Base-by-base conservation (phyloP, 495 filamentous ascomycete genomes). In the Talaromyces stipitatus region DNA sequence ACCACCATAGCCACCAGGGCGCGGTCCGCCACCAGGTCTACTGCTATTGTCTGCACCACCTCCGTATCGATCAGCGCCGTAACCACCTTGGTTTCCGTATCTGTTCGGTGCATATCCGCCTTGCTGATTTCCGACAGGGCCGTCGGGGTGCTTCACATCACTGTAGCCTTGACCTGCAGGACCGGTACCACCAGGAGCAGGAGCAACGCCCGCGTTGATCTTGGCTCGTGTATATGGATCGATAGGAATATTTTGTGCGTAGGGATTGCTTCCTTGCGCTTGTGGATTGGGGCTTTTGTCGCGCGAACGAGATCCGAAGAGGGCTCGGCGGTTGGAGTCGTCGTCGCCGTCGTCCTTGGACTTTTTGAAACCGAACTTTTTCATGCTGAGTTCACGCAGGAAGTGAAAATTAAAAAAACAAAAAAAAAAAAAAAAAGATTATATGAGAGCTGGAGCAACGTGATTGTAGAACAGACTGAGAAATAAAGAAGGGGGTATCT, bases 1-100 rank as follows among this genome's bases (percentile, higher is more conserved):
- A 24, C 86, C 86, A 46, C 89, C 89, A 62, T 92, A 92, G 48
- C 88, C 88, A 58, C 87, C 85, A 52, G 79, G 70, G 32, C 72
- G 72, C 27, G 78, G 72, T 45, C 70, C 50, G 16, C 61, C 57
- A 54, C 59, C 54, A 48, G 45, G 27, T 62, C 57, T 16, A 61
- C 59, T 38, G 61, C 64, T 2, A 43, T 36, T 54, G 54, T 67
- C 62, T 64, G 60, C 63, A 53, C 70, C 68, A 53, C 64, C 72
- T 46, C 82, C 80, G 58, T 85, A 91, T 65, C 82, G 75, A 64
- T 83, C 82, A 20, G 68, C 69, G 11, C 86, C 88, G 62, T 89
- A 90, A 46, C 85, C 85, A 2, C 78, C 77, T 24, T 82, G 71
- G 41, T 80, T 79, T 32, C 83, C 85, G 67, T 84, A 86, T 53